A percentile compares a stretch with the other conserved stretches of the same genome.
phyloP scores from a whole-genome alignment of 208 protist genomes.

The Eutreptiella sp. region DNA sequence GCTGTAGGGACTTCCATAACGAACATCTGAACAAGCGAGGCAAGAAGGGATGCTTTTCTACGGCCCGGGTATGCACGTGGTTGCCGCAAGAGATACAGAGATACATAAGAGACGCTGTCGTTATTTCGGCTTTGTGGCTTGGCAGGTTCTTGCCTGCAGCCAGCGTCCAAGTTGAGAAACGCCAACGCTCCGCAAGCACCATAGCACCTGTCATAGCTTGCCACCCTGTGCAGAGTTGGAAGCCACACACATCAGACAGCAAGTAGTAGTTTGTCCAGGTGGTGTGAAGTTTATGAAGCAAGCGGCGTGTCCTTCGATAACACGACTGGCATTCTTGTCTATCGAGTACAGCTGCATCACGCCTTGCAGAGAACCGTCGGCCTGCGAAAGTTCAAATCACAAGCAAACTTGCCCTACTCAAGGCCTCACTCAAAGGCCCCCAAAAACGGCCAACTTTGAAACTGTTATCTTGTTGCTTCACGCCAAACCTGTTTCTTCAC shows the following conservation, averaged over 20 bases:
- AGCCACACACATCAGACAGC: constrained; percentile 63
- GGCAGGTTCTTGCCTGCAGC: too few relatives aligned
- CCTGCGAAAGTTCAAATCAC: constrained; percentile 38
- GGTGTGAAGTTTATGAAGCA: constrained; percentile 79
- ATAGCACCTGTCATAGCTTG: too few relatives aligned
- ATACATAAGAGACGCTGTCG: too few relatives aligned
- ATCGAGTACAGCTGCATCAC: constrained; percentile 94
- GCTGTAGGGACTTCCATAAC: constrained; percentile 32
- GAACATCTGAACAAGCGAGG: constrained; percentile 27
- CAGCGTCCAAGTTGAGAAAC: too few relatives aligned
- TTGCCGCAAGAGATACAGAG: too few relatives aligned
- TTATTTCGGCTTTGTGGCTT: too few relatives aligned
- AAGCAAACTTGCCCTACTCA: too few relatives aligned
- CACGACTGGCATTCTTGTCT: constrained; percentile 83
- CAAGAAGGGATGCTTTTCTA: too few relatives aligned
- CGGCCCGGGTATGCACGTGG: too few relatives aligned
- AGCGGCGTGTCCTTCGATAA: constrained; percentile 92
- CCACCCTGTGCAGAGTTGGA: constrained; percentile 26
- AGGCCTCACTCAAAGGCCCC: too few relatives aligned
- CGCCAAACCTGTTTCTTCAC: too few relatives aligned
- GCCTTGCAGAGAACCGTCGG: constrained; percentile 75
- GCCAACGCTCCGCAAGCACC: too few relatives aligned
- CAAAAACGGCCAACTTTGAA: neutral
- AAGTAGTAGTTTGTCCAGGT: constrained; percentile 5
- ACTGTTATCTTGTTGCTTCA: neutral